phyloP scores from a whole-genome alignment of 1,284 basidiomycete genomes.

The Polyporus tsugae region DNA sequence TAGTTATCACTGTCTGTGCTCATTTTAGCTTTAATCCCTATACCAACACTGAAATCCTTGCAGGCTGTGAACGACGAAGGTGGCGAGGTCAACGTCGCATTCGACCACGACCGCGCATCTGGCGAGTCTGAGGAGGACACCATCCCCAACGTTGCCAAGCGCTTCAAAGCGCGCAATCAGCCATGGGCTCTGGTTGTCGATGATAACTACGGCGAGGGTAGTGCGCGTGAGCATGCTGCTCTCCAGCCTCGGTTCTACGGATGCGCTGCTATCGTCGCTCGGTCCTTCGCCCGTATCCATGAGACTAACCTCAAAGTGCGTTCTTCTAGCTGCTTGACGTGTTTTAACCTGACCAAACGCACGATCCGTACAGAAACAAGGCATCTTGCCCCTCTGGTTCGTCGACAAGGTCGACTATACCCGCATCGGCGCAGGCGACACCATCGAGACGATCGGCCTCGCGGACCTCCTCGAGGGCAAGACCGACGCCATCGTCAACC shows the following conservation, averaged over 20 bases:
- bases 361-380: constrained; percentile 80
- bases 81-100: constrained; percentile 89
- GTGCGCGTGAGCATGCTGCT: constrained; percentile 97
- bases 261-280: constrained; percentile 83
- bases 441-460: constrained; percentile 62
- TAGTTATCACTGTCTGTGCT: constrained; percentile 62
- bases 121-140: constrained; percentile 71
- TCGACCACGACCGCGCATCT: constrained; percentile 68
- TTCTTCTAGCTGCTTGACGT: neutral
- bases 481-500: constrained; percentile 58
- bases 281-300: constrained; percentile 98
- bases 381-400: constrained; percentile 92
- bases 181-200: constrained; percentile 97
- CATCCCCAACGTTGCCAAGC: constrained; percentile 90
- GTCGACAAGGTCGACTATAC: constrained; percentile 86
- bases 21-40: neutral
- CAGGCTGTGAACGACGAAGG: constrained; percentile 92
- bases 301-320: constrained; percentile 94
- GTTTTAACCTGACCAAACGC: neutral
- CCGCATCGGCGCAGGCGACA: constrained; percentile 84
- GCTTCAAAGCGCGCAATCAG: constrained; percentile 81
- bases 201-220: constrained; percentile 97
- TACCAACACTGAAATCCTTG: constrained; percentile 4
- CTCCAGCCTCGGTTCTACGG: constrained; percentile 97
- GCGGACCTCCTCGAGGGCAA: constrained; percentile 66